Evolutionary conservation across 2,329 filamentous ascomycete species (phyloP).

Genomic region (Chalara sp.): DNA sequence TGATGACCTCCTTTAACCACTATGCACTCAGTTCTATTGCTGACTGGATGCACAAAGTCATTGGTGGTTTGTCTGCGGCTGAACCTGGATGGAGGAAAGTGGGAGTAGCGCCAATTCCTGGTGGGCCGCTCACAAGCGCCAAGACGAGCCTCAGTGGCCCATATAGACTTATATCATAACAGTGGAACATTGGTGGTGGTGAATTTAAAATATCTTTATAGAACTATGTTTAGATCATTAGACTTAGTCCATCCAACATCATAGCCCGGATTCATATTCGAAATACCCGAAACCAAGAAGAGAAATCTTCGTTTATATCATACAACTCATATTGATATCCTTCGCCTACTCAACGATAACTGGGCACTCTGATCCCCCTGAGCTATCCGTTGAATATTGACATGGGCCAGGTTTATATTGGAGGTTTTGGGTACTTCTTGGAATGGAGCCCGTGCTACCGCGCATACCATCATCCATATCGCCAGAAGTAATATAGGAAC

Average conservation of each 20-base stretch:
- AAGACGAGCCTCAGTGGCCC: constrained; percentile 22
- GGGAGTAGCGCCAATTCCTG: constrained; percentile 24
- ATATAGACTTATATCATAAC: constrained; percentile 22
- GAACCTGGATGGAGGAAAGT: constrained; percentile 27
- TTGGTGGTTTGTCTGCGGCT: constrained; percentile 26
- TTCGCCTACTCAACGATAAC: constrained; percentile 12
- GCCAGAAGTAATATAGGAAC: too few relatives aligned
- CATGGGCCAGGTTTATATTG: constrained; percentile 5
- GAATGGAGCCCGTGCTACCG: background rate
- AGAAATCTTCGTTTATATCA: too few relatives aligned
- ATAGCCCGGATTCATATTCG: too few relatives aligned
- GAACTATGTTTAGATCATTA: too few relatives aligned
- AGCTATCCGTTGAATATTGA: constrained; percentile 3
- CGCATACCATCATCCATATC: background rate
- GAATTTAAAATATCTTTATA: constrained; percentile 6
- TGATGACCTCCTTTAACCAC: constrained; percentile 23
- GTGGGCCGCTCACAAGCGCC: constrained; percentile 24
- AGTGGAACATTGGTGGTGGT: constrained; percentile 11
- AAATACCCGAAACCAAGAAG: too few relatives aligned
- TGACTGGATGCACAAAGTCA: constrained; percentile 18
- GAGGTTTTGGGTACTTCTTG: background rate
- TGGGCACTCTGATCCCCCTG: constrained; percentile 13
- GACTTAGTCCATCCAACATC: too few relatives aligned
- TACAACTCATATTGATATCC: background rate
- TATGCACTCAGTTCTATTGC: constrained; percentile 20